Evolutionary conservation across 257 asterid genomes (phyloP).

Genomic region (Penstemon barbatus): DNA sequence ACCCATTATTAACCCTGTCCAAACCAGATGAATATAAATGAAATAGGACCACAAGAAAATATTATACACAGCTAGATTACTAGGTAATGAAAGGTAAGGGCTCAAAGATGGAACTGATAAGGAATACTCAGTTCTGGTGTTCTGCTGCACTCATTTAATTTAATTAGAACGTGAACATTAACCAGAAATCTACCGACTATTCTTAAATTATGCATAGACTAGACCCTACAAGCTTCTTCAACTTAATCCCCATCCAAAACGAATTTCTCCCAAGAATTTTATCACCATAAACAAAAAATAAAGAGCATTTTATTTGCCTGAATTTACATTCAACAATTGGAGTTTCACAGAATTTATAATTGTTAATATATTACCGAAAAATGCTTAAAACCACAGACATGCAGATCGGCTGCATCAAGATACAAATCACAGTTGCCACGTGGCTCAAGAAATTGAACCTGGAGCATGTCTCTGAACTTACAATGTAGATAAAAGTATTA

Average conservation of each 20-base stretch:
- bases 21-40: constrained; percentile 25
- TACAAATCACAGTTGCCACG: constrained; percentile 8
- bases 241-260: constrained; percentile 18
- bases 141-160: background rate
- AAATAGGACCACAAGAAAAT: constrained; percentile 12
- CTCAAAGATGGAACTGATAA: constrained; percentile 14
- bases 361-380: background rate
- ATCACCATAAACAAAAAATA: constrained; percentile 4
- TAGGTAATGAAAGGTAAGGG: background rate
- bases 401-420: constrained; percentile 16
- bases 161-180: background rate
- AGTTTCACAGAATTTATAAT: background rate
- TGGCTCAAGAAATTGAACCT: constrained; percentile 21
- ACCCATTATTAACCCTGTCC: constrained; percentile 73
- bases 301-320: background rate
- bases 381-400: background rate
- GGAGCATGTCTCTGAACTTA: constrained; percentile 17
- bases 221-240: background rate
- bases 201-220: background rate
- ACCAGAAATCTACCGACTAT: constrained; percentile 15
- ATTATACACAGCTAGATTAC: constrained; percentile 26
- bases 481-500: constrained; percentile 3
- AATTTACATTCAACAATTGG: background rate
- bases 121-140: constrained; percentile 1
- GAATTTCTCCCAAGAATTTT: background rate